Evolutionary conservation across 306 rosid genomes (phyloP).

Genomic region (Nissolia schottii): DNA sequence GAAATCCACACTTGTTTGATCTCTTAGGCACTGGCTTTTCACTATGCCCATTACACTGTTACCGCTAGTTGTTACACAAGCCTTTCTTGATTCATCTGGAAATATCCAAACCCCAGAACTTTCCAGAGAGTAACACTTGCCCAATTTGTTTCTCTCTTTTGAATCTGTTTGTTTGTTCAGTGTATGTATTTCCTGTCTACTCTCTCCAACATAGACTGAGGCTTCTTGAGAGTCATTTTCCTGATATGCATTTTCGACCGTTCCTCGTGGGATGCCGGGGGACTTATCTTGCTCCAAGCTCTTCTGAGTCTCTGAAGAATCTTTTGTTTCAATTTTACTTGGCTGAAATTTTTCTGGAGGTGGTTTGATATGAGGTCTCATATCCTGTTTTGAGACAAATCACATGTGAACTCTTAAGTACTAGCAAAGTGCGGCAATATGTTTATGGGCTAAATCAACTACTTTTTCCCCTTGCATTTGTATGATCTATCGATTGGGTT

Average conservation of each 20-base stretch:
- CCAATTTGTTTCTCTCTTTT: slow-evolving; percentile 15
- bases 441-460: too few relatives aligned
- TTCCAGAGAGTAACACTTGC: slow-evolving; percentile 24
- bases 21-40: slow-evolving; percentile 31
- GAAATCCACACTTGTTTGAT: slow-evolving; percentile 29
- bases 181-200: slow-evolving; percentile 6
- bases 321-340: slow-evolving; percentile 20
- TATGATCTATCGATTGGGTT: too few relatives aligned
- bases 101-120: slow-evolving; percentile 53
- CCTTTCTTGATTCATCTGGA: slow-evolving; percentile 41
- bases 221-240: slow-evolving; percentile 20
- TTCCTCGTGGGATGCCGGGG: slow-evolving; percentile 10
- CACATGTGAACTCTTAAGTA: slow-evolving; percentile 20
- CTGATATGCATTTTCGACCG: not conserved
- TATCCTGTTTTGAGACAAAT: slow-evolving; percentile 47
- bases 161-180: slow-evolving; percentile 18
- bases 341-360: slow-evolving; percentile 33
- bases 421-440: not conserved
- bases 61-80: slow-evolving; percentile 56
- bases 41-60: slow-evolving; percentile 27
- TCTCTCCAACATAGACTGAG: slow-evolving; percentile 3
- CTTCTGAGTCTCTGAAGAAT: slow-evolving; percentile 18
- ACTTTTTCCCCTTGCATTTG: too few relatives aligned
- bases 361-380: slow-evolving; percentile 47
- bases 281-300: slow-evolving; percentile 19